Evolutionary conservation across 495 filamentous ascomycete species (phyloP), one percentile per base, ranked within the genome.

Genomic region (Penicillium bialowiezense): DNA sequence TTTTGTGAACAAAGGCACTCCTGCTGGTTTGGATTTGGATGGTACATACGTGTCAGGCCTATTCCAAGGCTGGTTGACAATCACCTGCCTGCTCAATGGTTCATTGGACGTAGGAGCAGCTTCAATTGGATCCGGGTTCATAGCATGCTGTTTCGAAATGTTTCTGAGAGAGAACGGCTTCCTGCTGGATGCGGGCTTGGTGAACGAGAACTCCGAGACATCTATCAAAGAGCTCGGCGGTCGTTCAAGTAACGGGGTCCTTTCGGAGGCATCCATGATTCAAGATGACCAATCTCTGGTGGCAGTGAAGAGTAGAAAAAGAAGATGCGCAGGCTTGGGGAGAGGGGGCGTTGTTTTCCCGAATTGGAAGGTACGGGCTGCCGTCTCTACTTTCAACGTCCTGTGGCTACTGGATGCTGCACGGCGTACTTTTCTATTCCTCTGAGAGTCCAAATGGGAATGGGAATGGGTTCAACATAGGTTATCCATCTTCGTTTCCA

Each of bases 161-260:
- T 39, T 21, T 24, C 52, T 58, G 14, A 69, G 55, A 0, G 61
- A 58, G 23, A 67, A 67, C 1, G 38, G 40, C 18, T 62, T 65
- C 14, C 42, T 56, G 41, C 55, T 48, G 14, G 45, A 57, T n/a
- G 46, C 44, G 14, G 68, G 68, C 38, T 59, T 72, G 18, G 60
- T 46, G 42, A 72, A 73, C 3, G 58, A 68, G 38, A 73, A 73
- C 1, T 48, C 52, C 12, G 55, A n/a, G n/a, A 59, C 29, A 43
- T 73, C 67, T n/a, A 68, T 56, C 0, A 51, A 58, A 10, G 61
- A 64, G 19, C 56, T 68, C 14, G 53, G 40, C 5, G 62, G 68
- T 7, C 65, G 68, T 38, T 69, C 52, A 51, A 63, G 24, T 6
- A 67, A 55, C 7, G 0, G 33, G 3, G 15, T 7, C 13, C 24